Percentiles rank a stretch among this genome's conserved stretches.
Evolutionary conservation across 371 early-diverging fungal genomes (phyloP).

Genomic region (Mycotypha africana): DNA sequence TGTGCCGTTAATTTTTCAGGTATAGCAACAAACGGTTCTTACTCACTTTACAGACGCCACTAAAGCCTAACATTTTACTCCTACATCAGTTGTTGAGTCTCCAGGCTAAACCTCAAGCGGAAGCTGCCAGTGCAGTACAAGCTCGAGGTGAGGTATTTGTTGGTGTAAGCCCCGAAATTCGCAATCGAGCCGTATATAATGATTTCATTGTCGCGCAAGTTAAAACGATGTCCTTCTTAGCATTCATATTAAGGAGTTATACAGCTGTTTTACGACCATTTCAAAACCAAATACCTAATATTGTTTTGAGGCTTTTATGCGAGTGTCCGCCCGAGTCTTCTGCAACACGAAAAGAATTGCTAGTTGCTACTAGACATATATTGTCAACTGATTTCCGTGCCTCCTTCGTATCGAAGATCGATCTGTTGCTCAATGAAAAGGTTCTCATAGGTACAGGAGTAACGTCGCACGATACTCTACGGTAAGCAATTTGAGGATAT

Average conservation of each 20-base stretch:
- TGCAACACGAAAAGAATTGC: conserved; percentile 89
- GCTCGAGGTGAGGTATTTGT: conserved; percentile 68
- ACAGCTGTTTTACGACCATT: conserved; percentile 63
- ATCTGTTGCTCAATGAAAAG: conserved; percentile 85
- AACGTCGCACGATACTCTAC: conserved; percentile 85
- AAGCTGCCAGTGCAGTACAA: conserved; percentile 66
- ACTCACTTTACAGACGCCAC: no score
- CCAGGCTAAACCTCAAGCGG: conserved; percentile 74
- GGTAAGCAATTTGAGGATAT: conserved; percentile 32
- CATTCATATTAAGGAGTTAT: conserved; percentile 87
- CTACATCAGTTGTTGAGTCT: conserved; percentile 64
- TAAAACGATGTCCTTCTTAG: conserved; percentile 96
- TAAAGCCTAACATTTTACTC: no score
- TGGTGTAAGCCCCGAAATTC: conserved; percentile 77
- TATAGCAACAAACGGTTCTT: no score
- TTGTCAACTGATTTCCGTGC: conserved; percentile 86
- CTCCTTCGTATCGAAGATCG: conserved; percentile 85
- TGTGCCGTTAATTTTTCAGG: conserved; percentile 83
- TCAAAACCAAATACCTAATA: conserved; percentile 83
- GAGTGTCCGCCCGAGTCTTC: conserved; percentile 94
- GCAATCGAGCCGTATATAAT: conserved; percentile 64
- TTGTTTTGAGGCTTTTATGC: conserved; percentile 80
- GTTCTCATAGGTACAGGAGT: conserved; percentile 90
- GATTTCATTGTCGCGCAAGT: conserved; percentile 89
- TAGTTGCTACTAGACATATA: conserved; percentile 92